Percentiles rank a stretch among this genome's conserved stretches.
phyloP scores from a whole-genome alignment of 108 stramenopile species.

The Nitzschia putrida region DNA sequence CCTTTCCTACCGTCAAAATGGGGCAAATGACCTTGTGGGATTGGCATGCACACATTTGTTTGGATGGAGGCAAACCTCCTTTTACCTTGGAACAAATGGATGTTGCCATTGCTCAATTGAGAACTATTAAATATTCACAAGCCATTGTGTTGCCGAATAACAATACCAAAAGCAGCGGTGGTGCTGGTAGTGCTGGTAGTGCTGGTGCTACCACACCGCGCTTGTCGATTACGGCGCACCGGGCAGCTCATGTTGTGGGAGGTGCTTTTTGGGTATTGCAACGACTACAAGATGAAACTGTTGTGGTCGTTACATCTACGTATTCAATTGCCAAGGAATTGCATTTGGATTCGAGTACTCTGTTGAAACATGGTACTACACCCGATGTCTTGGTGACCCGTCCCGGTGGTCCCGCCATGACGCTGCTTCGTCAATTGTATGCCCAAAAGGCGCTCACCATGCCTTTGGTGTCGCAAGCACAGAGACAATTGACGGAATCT shows the following conservation, averaged over 20 bases:
- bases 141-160: constrained; percentile 51
- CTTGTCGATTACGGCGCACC: constrained; percentile 74
- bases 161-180: background rate
- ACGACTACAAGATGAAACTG: constrained; percentile 76
- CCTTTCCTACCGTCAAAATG: constrained; percentile 94
- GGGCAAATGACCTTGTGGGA: constrained; percentile 97
- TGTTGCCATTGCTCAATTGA: constrained; percentile 62
- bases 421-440: constrained; percentile 58
- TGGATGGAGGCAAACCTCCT: constrained; percentile 72
- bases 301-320: constrained; percentile 63
- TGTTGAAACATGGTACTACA: constrained; percentile 72
- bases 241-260: constrained; percentile 88
- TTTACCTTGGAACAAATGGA: constrained; percentile 90
- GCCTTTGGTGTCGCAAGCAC: constrained; percentile 45
- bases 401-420: constrained; percentile 73
- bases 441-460: constrained; percentile 1
- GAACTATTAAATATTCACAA: constrained; percentile 91
- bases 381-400: constrained; percentile 78
- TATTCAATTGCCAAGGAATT: constrained; percentile 84
- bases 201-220: background rate
- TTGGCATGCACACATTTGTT: constrained; percentile 73
- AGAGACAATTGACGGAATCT: constrained; percentile 59
- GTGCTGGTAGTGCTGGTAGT: background rate
- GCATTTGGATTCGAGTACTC: constrained; percentile 76
- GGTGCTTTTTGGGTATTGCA: constrained; percentile 75